Evolutionary conservation across 768 basidiomycete species (phyloP), one percentile per base, ranked within the genome.

Genomic region (Boletus pseudopeckii): DNA sequence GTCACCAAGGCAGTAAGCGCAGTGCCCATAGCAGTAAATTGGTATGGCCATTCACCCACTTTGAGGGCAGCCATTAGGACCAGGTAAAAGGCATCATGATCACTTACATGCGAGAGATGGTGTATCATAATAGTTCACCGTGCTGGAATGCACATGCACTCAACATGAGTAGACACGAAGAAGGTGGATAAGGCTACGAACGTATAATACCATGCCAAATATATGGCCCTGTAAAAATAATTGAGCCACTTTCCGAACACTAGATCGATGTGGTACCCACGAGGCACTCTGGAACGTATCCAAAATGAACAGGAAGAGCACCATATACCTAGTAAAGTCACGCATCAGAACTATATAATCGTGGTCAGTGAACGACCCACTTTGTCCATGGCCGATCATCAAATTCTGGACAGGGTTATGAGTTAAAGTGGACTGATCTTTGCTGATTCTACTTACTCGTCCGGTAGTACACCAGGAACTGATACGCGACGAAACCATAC

Each of bases 41-140:
- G 73, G 43, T 78, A 77, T 5, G 75, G 76, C 79, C 80, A 81
- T 20, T 64, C 64, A 45, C 74, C 72, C 38, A 62, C 77, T 79
- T 58, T 3, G 45, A 55, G 20, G 28, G 22, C 1, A 4, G 33
- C 6, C 13, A 14, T 58, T n/a, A 54, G 37, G 10, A 44, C 7
- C 4, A 14, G 46, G 32, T 3, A 4, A 33, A 40, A 17, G 5
- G 1, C 11, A 8, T 7, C 2, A 51, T 3, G 5, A 7, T 13
- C 11, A 32, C 57, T 0, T 11, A 55, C 63, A 17, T 24, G 7
- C 28, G 15, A 61, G 55, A 14, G 54, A 57, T 4, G 42, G 38
- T 18, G 62, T 57, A 34, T 64, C 58, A 28, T 36, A 32, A 33
- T 40, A 54, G 28, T 64, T 62, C 5, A 45, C 42, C 9, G 63